Evolutionary conservation across 1,139 yeast species (phyloP), one percentile per base, ranked within the genome.

Genomic region (Geotrichum macrosporum): DNA sequence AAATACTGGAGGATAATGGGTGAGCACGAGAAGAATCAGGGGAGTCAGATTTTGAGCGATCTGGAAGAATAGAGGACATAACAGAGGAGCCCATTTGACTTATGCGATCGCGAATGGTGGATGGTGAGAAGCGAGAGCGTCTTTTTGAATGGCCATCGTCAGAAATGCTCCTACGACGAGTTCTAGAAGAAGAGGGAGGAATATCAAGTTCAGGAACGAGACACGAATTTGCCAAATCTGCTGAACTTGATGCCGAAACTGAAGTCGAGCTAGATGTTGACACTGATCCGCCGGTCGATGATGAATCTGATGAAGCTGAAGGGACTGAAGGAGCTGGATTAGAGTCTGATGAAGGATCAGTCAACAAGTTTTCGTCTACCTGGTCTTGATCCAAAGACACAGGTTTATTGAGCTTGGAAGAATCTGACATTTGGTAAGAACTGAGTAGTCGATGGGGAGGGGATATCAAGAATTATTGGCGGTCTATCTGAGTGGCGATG

Each of bases 51-150:
- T 22, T 15, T 4, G 41, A 39, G 35, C 44, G 39, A n/a, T 35
- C 44, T n/a, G 48, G 48, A 13, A 45, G 33, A 21, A 45, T 34
- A 4, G 48, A 45, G 4, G 48, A 45, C 44, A 45, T 45, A 26
- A 45, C 48, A 21, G 48, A 45, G 12, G 48, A 39, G 29, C 48
- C 48, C 48, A 45, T 45, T 45, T 45, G 48, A 16, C 41, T 21
- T 40, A 45, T 39, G 36, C 48, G 48, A 22, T 45, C 41, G 5
- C 48, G 33, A 16, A 37, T 33, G 19, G 48, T 39, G 3, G 44
- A n/a, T 4, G 36, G 42, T 6, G 47, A 37, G 19, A 37, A 37
- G 24, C 41, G 41, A 27, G 41, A 37, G 16, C 20, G 44, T 27
- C 42, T 34, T 21, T 41, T 45, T 10, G 33, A 4, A 16, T 26